phyloP scores from a whole-genome alignment of 192 early-diverging fungal species.

The Gamsiella multidivaricata region DNA sequence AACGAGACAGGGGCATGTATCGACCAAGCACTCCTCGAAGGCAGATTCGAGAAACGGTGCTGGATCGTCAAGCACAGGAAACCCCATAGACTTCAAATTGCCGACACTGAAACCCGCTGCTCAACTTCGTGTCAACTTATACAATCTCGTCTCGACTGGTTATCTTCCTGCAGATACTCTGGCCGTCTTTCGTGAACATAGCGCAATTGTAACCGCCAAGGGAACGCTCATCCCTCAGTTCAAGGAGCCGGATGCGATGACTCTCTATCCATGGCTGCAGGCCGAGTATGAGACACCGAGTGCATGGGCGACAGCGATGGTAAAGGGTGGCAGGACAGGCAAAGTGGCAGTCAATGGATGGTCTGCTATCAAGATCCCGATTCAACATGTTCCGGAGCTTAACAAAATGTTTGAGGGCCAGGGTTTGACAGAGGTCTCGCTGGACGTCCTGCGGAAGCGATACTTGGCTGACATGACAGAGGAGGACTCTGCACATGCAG shows the following conservation, averaged over 20 bases:
- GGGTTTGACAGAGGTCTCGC: conserved; percentile 39
- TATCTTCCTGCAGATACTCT: conserved; percentile 44
- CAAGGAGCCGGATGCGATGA: conserved; percentile 16
- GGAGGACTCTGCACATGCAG: neutral
- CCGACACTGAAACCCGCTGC: conserved; percentile 19
- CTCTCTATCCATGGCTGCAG: conserved; percentile 35
- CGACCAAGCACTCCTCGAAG: neutral
- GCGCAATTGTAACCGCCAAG: conserved; percentile 41
- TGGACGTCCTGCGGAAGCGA: conserved; percentile 51
- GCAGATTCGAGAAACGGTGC: neutral
- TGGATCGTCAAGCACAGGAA: neutral
- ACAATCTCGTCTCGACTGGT: conserved; percentile 45
- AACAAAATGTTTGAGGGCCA: conserved; percentile 30
- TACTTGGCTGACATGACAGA: conserved; percentile 44
- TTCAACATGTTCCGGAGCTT: conserved; percentile 30
- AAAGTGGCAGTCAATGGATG: conserved; percentile 74
- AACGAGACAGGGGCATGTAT: neutral
- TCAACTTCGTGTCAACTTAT: conserved; percentile 41
- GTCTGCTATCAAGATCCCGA: conserved; percentile 67
- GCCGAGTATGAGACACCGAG: conserved; percentile 69
- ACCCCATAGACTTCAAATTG: conserved; percentile 7
- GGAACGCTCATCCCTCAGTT: conserved; percentile 46
- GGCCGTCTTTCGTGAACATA: conserved; percentile 46
- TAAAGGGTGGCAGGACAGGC: conserved; percentile 57
- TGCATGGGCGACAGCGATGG: conserved; percentile 73